Evolutionary conservation across 2,329 filamentous ascomycete genomes (phyloP).

Genomic region (Chrysoporthe austroafricana): DNA sequence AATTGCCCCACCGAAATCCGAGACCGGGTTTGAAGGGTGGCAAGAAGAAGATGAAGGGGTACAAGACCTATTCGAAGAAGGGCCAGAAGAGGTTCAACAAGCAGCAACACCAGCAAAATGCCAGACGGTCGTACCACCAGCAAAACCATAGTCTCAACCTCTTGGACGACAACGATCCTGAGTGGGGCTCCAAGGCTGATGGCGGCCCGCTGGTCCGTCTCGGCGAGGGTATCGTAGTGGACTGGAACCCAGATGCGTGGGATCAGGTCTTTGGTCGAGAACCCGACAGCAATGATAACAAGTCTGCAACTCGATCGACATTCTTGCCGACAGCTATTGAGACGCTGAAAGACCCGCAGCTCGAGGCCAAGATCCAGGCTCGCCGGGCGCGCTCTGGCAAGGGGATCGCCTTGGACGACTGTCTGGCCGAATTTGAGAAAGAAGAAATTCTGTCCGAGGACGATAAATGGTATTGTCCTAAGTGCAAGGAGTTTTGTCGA

Average conservation of each 20-base stretch:
- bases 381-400: slow-evolving; percentile 70
- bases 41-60: slow-evolving; percentile 52
- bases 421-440: slow-evolving; percentile 91
- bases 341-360: slow-evolving; percentile 63
- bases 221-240: slow-evolving; percentile 83
- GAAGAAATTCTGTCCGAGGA: slow-evolving; percentile 92
- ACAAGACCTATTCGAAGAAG: slow-evolving; percentile 54
- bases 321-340: slow-evolving; percentile 51
- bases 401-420: slow-evolving; percentile 86
- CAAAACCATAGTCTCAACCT: slow-evolving; percentile 37
- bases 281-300: slow-evolving; percentile 45
- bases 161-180: slow-evolving; percentile 38
- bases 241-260: slow-evolving; percentile 76
- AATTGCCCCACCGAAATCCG: slow-evolving; percentile 22
- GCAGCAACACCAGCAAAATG: slow-evolving; percentile 41
- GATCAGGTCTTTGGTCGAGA: slow-evolving; percentile 69
- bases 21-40: slow-evolving; percentile 37
- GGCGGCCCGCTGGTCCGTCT: slow-evolving; percentile 73
- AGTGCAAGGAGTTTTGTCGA: slow-evolving; percentile 90
- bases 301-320: slow-evolving; percentile 63
- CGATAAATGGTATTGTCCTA: slow-evolving; percentile 96
- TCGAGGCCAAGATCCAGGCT: slow-evolving; percentile 65
- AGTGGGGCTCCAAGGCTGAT: slow-evolving; percentile 38
- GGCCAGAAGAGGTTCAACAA: slow-evolving; percentile 53
- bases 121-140: slow-evolving; percentile 25